Percentiles rank a stretch among this genome's conserved stretches.
phyloP scores from a whole-genome alignment of 495 filamentous ascomycete genomes.

The Aspergillus cavernicola region DNA sequence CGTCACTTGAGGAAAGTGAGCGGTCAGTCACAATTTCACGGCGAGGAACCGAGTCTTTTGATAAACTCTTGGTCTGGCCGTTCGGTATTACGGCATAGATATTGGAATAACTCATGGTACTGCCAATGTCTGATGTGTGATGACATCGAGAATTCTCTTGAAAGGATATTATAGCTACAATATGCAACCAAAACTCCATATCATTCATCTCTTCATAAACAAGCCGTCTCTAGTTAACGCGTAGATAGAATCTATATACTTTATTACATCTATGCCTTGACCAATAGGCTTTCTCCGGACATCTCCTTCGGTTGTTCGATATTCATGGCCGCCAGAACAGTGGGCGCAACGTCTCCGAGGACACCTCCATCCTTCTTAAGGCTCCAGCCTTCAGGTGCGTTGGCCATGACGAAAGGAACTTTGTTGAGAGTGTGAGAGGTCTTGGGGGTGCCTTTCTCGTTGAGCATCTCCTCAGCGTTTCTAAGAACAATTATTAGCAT shows the following conservation, averaged over 20 bases:
- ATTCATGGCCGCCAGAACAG: constrained; percentile 85
- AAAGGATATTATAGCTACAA: neutral
- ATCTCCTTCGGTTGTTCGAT: constrained; percentile 86
- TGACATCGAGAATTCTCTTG: no score
- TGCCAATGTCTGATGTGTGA: no score
- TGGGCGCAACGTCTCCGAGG: constrained; percentile 93
- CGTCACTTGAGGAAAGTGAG: neutral
- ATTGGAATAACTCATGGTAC: no score
- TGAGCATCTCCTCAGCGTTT: constrained; percentile 99
- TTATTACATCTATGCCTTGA: constrained; percentile 53
- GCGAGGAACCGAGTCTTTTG: no score
- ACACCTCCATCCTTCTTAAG: constrained; percentile 84
- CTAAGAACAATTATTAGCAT: constrained; percentile 33
- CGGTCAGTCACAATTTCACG: no score
- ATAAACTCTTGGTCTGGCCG: no score
- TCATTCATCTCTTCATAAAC: constrained; percentile 28
- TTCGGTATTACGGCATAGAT: no score
- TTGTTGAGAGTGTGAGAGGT: constrained; percentile 97
- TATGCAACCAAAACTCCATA: constrained; percentile 11
- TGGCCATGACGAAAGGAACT: constrained; percentile 97
- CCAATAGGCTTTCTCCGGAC: constrained; percentile 77
- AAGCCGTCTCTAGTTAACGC: constrained; percentile 13
- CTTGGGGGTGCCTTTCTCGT: constrained; percentile 89
- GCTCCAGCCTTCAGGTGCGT: constrained; percentile 85
- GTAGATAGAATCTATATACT: constrained; percentile 16